These are phyloP conservation scores for Cercophora samala DNA, from an alignment of 495 filamentous ascomycete species.

Conservation along the genomic window DNA sequence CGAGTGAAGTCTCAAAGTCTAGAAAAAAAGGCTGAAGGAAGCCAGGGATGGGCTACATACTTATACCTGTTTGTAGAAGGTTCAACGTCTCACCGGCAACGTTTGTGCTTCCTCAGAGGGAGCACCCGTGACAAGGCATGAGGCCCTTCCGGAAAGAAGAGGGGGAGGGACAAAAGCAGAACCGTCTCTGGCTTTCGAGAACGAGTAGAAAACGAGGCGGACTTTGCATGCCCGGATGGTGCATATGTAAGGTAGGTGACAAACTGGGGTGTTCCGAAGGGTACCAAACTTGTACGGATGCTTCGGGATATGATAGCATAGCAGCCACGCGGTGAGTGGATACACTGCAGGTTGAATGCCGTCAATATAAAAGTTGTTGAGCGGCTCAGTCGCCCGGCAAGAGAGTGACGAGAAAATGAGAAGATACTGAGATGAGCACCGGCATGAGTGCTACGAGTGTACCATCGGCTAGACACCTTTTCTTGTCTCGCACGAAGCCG, in stretches of 20 bases:
- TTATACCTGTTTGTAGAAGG: conserved; percentile 10
- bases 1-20: neutral
- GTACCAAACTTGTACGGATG: neutral
- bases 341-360: neutral
- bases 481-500: neutral
- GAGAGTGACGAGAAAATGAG: neutral
- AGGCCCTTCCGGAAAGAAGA: neutral
- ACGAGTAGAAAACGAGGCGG: conserved; percentile 1
- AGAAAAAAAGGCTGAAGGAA: neutral
- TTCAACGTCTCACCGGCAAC: neutral
- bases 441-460: neutral
- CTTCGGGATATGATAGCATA: neutral
- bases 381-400: neutral
- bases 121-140: neutral
- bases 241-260: neutral
- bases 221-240: conserved; percentile 1
- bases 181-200: neutral
- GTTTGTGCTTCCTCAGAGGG: neutral
- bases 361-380: neutral
- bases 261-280: neutral
- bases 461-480: neutral
- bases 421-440: neutral
- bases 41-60: neutral
- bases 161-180: neutral
- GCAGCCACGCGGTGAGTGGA: neutral